Conservation (phyloP, 768 basidiomycete genomes). For the Tricholoma furcatifolium region DNA sequence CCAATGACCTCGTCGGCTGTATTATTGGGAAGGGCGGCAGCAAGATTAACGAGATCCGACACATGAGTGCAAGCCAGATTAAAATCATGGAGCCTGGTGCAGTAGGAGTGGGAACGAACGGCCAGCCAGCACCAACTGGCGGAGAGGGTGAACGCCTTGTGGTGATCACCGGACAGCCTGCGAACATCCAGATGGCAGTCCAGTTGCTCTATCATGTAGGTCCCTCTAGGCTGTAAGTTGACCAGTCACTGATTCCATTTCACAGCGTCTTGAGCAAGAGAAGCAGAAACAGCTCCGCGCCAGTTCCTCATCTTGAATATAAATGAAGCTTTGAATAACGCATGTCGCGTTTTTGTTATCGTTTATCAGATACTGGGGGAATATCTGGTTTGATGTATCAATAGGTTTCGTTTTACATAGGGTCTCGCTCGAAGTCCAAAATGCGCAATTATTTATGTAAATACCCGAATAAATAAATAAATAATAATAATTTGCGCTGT, state of each 20-base stretch:
- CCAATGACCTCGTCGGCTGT: constrained; percentile 94
- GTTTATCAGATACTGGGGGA: constrained; percentile 11
- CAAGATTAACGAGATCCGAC: constrained; percentile 98
- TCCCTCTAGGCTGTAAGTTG: constrained; percentile 7
- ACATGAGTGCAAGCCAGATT: constrained; percentile 94
- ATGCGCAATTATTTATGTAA: constrained; percentile 2
- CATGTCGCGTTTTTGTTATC: constrained; percentile 4
- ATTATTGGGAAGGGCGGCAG: constrained; percentile 98
- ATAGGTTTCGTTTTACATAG: constrained; percentile 17
- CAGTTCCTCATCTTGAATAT: constrained; percentile 16
- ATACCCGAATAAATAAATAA: background rate
- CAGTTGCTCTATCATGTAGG: constrained; percentile 84
- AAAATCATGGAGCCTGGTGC: constrained; percentile 99
- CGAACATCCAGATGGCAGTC: constrained; percentile 96
- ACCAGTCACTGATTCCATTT: constrained; percentile 9
- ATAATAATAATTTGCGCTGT: background rate
- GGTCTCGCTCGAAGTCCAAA: background rate
- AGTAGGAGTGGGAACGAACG: constrained; percentile 62
- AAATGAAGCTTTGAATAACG: constrained; percentile 11
- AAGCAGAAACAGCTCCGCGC: constrained; percentile 78
- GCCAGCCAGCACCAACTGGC: constrained; percentile 67
- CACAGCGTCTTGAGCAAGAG: constrained; percentile 81
- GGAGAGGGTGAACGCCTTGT: constrained; percentile 90
- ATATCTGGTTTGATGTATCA: constrained; percentile 22
- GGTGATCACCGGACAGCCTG: constrained; percentile 93